phyloP scores from a whole-genome alignment of 805 yeast species.

The baker's yeast (Saccharomyces cerevisiae) region DNA sequence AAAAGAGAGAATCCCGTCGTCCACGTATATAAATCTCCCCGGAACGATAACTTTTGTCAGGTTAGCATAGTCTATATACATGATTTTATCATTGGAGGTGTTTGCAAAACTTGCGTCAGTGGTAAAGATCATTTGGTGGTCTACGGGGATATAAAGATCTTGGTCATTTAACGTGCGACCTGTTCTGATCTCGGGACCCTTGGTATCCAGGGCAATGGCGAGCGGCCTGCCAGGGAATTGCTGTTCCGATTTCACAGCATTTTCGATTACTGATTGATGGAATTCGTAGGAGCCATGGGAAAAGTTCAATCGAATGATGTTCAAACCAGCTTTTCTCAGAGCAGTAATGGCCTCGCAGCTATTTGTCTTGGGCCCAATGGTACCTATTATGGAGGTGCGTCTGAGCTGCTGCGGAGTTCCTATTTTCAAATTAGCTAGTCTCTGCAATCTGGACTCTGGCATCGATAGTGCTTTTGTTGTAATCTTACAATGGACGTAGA shows the following conservation, averaged over 20 bases:
- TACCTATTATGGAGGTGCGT: conserved; percentile 95
- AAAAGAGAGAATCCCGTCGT: conserved; percentile 95
- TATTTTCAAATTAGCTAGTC: conserved; percentile 76
- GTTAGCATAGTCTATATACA: conserved; percentile 92
- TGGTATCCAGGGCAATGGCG: conserved; percentile 97
- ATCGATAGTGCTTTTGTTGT: neutral
- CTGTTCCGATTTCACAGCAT: conserved; percentile 89
- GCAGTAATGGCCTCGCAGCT: conserved; percentile 71
- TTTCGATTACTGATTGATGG: conserved; percentile 94
- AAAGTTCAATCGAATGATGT: conserved; percentile 97
- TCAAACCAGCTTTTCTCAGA: conserved; percentile 93
- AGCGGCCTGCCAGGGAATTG: conserved; percentile 90
- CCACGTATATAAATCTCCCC: conserved; percentile 89
- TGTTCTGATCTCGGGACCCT: conserved; percentile 99
- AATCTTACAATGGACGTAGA: neutral
- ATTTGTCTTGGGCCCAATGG: conserved; percentile 98
- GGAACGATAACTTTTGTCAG: conserved; percentile 84
- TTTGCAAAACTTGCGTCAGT: conserved; percentile 75
- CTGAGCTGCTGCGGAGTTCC: conserved; percentile 75
- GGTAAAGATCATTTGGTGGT: conserved; percentile 87
- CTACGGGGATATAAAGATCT: conserved; percentile 76
- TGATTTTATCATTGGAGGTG: conserved; percentile 65
- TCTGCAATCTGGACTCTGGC: conserved; percentile 50
- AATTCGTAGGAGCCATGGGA: conserved; percentile 97
- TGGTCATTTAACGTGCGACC: conserved; percentile 78